Conservation (phyloP, 805 yeast genomes). For the Lipomyces anomalus region DNA sequence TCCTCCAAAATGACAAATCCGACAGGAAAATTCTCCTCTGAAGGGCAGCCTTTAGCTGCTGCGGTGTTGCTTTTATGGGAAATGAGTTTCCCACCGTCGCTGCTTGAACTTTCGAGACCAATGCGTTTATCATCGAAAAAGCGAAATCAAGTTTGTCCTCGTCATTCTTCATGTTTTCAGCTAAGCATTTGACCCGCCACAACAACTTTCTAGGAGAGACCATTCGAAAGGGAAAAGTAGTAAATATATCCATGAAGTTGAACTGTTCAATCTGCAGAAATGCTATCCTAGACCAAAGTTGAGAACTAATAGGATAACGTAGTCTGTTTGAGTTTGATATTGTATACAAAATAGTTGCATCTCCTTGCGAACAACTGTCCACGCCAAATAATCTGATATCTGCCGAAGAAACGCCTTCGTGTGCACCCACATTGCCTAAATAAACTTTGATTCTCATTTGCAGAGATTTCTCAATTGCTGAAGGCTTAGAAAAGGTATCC, state of each 20-base stretch:
- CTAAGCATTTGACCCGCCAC: too few relatives aligned
- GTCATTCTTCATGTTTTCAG: too few relatives aligned
- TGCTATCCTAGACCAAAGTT: slow-evolving; percentile 8
- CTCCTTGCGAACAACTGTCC: slow-evolving; percentile 1
- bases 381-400: slow-evolving; percentile 8
- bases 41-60: too few relatives aligned
- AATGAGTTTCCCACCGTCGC: too few relatives aligned
- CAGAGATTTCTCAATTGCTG: neutral
- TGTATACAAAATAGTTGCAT: slow-evolving; percentile 8
- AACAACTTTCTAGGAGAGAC: neutral
- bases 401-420: neutral
- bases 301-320: slow-evolving; percentile 12
- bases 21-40: too few relatives aligned
- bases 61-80: too few relatives aligned
- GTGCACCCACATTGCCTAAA: neutral
- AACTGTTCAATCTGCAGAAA: neutral
- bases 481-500: neutral
- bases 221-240: neutral
- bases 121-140: too few relatives aligned
- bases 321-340: slow-evolving; percentile 8
- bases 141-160: too few relatives aligned
- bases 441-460: slow-evolving; percentile 1
- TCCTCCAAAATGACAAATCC: too few relatives aligned
- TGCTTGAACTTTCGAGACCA: too few relatives aligned
- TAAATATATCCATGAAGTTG: neutral